Evolutionary conservation across 805 yeast genomes (phyloP), one percentile per base, ranked within the genome.

Genomic region (Candida adriatica): DNA sequence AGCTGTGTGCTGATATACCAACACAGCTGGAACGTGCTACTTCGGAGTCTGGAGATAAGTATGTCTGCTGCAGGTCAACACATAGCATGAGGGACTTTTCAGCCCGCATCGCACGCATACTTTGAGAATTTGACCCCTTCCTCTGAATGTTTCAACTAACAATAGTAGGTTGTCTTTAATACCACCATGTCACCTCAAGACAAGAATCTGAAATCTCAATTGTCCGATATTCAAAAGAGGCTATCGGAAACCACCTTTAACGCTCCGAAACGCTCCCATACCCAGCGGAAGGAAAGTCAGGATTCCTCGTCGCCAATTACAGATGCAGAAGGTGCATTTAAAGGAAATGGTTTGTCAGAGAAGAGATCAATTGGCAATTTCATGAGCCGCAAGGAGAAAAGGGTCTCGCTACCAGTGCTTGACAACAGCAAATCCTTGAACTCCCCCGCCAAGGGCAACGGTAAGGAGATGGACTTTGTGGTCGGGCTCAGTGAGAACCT

Each of bases 401-500:
- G 51, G 23, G 48, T 46, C 2, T 46, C 55, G 1, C 29, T 51
- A 4, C 56, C 56, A 6, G 48, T 35, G 3, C 30, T 51, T 6
- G 55, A 49, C 16, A 31, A 26, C 15, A 35, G 42, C 13, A 45
- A 35, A 27, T 35, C 53, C 2, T 35, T 50, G 10, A 26, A 45
- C 7, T 33, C 43, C 4, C 39, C 43, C 4, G 19, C 37, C 2
- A 49, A 45, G 36, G 43, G 39, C 11, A 31, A 43, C n/a, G 74
- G 75, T 14, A 74, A 74, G 42, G 83, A 80, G 38, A 73, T 79
- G 62, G 73, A 75, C 48, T 81, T 81, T 49, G 75, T 80, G 11
- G 80, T 80, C 36, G 85, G 82, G 4, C 55, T 82, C 34, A 77
- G 85, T 56, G 90, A 82, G 45, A 79, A 79, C 35, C 58, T 82